Conservation (phyloP, 179 eudicot genomes). For the Nepenthes alata region DNA sequence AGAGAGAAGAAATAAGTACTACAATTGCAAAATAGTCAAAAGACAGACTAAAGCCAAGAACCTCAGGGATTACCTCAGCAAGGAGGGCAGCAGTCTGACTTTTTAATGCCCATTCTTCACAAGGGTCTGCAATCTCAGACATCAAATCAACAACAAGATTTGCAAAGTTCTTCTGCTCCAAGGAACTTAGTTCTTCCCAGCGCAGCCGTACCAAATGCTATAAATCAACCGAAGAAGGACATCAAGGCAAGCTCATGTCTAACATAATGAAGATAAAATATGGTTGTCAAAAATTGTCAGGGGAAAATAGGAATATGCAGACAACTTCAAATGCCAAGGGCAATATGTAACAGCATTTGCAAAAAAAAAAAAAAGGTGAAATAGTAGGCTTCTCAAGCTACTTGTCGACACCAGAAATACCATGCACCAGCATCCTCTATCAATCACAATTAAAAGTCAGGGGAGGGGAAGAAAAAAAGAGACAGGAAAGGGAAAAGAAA, state of each 20-base stretch:
- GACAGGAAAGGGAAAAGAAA: too few species aligned
- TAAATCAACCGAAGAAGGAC: constrained; percentile 8
- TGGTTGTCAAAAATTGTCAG: too few species aligned
- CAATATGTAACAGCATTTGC: too few species aligned
- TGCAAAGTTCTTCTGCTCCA: constrained; percentile 64
- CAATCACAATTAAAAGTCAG: too few species aligned
- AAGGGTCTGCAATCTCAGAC: constrained; percentile 64
- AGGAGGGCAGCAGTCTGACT: constrained; percentile 91
- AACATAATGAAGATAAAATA: too few species aligned
- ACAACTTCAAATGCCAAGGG: too few species aligned
- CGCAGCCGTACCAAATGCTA: constrained; percentile 92
- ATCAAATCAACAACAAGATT: constrained; percentile 61
- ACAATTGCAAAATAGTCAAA: constrained; percentile 3
- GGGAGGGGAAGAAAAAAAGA: too few species aligned
- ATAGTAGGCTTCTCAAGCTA: too few species aligned
- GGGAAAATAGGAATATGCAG: too few species aligned
- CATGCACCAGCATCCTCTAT: too few species aligned
- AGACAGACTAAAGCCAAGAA: not conserved
- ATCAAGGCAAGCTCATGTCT: constrained; percentile 4
- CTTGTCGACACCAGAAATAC: too few species aligned
- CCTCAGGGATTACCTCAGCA: constrained; percentile 54
- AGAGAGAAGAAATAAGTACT: constrained; percentile 1
- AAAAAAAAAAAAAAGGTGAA: too few species aligned
- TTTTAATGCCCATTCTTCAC: constrained; percentile 87
- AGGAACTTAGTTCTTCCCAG: constrained; percentile 67